Evolutionary conservation across 768 basidiomycete species (phyloP), one percentile per base, ranked within the genome.

Genomic region (Obba rivulosa): DNA sequence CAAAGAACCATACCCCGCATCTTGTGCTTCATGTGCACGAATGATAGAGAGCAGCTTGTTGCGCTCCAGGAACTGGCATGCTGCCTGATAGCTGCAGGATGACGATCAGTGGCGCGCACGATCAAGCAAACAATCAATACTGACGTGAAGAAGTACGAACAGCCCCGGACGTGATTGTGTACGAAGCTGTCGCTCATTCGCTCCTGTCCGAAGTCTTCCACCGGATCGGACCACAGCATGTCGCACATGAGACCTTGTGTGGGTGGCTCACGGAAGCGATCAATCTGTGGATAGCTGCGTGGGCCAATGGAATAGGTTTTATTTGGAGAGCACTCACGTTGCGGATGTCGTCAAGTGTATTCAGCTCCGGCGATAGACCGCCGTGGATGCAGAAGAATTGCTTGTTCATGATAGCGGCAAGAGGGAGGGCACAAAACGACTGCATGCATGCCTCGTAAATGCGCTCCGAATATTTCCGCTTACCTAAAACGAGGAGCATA

Each of bases 321-420:
- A 23, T 17, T 21, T 17, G 17, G 22, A 48, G 39, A 13, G 4
- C 16, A 74, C 87, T 34, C 51, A 95, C 94, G 40, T 72, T 74
- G 46, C 93, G 85, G 38, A 99, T 81, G 65, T 99, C 96, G 60
- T 99, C 95, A 40, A 99, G 78, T 3, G 95, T 97, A 56, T 92
- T 84, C 34, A 99, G 70, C 64, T 99, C 96, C 0, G 96, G 96
- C 0, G 91, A 94, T 13, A 99, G 75, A 16, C 96, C 96, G 24
- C 96, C 96, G 52, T 99, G 96, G 52, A 98, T 96, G 67, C 95
- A 99, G 43, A 98, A 73, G 68, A 99, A 99, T 68, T 98, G 96
- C 64, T 97, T 97, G 75, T 99, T 99, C 95, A 98, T 98, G 62
- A 99, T 68, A 25, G 96, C 96, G 1, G 95, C 95, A 8, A 99